Conservation (phyloP, 345 rosid genomes). For the Populus simonii region DNA sequence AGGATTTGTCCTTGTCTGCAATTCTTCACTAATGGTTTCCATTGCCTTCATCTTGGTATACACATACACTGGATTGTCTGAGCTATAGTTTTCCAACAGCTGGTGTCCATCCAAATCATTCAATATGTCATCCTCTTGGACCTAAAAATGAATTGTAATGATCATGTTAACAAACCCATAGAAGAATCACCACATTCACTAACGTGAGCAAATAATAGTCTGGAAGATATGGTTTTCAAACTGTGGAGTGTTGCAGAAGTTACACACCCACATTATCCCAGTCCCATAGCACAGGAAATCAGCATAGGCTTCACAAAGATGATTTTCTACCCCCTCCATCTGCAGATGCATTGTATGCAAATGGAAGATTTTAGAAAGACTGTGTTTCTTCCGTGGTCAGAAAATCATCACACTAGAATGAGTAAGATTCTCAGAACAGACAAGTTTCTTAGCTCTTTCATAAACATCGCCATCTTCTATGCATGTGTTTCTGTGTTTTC, state of each 20-base stretch:
- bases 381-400: not conserved
- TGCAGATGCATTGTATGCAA: conserved; percentile 34
- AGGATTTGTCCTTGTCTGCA: conserved; percentile 52
- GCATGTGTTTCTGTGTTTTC: conserved; percentile 53
- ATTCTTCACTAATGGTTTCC: conserved; percentile 36
- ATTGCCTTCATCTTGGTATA: conserved; percentile 50
- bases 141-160: conserved; percentile 34
- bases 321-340: conserved; percentile 55
- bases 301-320: conserved; percentile 60
- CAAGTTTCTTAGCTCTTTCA: conserved; percentile 75
- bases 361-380: conserved; percentile 19
- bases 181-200: not conserved
- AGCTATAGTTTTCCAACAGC: conserved; percentile 34
- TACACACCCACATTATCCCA: conserved; percentile 66
- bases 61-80: conserved; percentile 34
- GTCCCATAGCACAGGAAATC: conserved; percentile 56
- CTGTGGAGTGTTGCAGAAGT: conserved; percentile 1
- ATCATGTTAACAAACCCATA: not conserved
- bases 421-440: conserved; percentile 41
- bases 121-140: conserved; percentile 57
- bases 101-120: conserved; percentile 43
- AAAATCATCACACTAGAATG: conserved; percentile 22
- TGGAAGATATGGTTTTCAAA: not conserved
- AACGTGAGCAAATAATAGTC: conserved; percentile 1
- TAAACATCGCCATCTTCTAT: conserved; percentile 77